A percentile compares a stretch with the other conserved stretches of the same genome.
Evolutionary conservation across 257 asterid genomes (phyloP).

Genomic region (Solanum piurae): DNA sequence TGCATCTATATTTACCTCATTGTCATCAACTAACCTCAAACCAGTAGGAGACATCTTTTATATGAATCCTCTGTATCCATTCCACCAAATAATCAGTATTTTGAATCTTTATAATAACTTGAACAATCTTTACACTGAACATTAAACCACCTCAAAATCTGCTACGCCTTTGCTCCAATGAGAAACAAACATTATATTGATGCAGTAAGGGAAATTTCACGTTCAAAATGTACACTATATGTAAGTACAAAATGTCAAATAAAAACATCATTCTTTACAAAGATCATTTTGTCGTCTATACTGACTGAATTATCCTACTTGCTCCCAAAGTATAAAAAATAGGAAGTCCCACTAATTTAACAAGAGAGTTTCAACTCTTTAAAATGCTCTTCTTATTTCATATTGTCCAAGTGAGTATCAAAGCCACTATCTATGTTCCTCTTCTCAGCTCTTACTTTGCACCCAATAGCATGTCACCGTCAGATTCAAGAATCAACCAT

Average conservation of each 20-base stretch:
- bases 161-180: background rate
- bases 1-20: background rate
- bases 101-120: background rate
- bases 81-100: background rate
- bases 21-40: background rate
- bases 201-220: background rate
- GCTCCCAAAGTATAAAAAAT: background rate
- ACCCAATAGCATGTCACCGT: background rate
- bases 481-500: background rate
- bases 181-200: background rate
- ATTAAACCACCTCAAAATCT: background rate
- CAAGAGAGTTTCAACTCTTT: background rate
- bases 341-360: background rate
- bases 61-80: background rate
- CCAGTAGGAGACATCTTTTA: background rate
- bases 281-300: background rate
- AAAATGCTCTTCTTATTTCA: background rate
- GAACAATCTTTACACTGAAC: background rate
- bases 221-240: background rate
- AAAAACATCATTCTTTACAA: background rate
- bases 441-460: background rate
- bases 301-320: background rate
- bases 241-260: background rate
- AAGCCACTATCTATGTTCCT: background rate
- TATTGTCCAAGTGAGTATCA: background rate